Evolutionary conservation across 805 yeast genomes (phyloP).

Genomic region (Teunomyces gatunensis): DNA sequence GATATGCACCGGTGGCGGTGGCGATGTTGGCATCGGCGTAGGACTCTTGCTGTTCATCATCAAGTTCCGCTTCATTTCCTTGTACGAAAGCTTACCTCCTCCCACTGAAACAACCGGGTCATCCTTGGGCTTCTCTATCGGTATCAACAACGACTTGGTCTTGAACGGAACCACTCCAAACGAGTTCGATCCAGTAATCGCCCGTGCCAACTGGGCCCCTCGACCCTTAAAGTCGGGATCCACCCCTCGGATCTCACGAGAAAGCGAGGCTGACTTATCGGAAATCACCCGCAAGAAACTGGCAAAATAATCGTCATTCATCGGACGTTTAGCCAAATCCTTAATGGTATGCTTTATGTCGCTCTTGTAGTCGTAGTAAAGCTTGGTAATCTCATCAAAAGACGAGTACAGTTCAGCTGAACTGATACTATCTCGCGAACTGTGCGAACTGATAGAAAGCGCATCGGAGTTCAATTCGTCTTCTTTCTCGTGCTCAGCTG

Average conservation of each 20-base stretch:
- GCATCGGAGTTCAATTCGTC: constrained; percentile 8
- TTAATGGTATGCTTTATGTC: constrained; percentile 13
- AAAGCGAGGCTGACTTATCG: constrained; percentile 33
- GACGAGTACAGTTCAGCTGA: constrained; percentile 35
- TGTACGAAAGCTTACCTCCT: constrained; percentile 21
- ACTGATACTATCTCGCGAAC: constrained; percentile 12
- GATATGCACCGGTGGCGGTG: constrained; percentile 3
- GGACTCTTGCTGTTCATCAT: constrained; percentile 14
- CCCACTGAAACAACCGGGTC: neutral
- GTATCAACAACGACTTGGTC: constrained; percentile 40
- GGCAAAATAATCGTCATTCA: constrained; percentile 28
- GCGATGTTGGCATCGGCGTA: constrained; percentile 8
- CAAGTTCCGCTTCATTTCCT: constrained; percentile 32
- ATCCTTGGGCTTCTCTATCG: constrained; percentile 18
- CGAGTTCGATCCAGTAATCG: constrained; percentile 40
- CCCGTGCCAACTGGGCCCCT: constrained; percentile 42
- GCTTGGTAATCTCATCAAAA: constrained; percentile 36
- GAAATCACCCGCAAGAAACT: constrained; percentile 28
- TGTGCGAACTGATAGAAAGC: constrained; percentile 17
- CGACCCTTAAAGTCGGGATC: constrained; percentile 40
- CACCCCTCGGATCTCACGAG: constrained; percentile 33
- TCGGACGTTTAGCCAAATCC: constrained; percentile 15
- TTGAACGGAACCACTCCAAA: constrained; percentile 40
- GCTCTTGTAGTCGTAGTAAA: constrained; percentile 28
- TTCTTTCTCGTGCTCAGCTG: neutral